Conservation (phyloP, 164 flowering plant species). For the Amborella trichopoda region DNA sequence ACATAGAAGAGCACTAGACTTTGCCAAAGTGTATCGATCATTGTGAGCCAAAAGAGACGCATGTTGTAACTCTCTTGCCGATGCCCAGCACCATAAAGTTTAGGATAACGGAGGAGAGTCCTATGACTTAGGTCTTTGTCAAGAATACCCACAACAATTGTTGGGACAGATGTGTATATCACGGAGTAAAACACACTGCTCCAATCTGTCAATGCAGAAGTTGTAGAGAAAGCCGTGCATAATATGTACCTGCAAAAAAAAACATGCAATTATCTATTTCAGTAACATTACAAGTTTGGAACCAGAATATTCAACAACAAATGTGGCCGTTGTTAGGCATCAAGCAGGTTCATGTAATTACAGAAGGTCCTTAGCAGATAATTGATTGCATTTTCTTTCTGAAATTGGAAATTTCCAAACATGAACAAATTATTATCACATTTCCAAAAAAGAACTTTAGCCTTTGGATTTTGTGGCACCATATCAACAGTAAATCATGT, state of each 20-base stretch:
- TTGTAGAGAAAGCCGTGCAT: slow-evolving; percentile 69
- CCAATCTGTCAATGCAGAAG: slow-evolving; percentile 90
- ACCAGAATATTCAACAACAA: too few species aligned
- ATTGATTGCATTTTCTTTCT: too few species aligned
- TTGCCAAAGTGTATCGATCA: slow-evolving; percentile 94
- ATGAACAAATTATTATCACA: too few species aligned
- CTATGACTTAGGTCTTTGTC: slow-evolving; percentile 77
- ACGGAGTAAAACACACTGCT: slow-evolving; percentile 85
- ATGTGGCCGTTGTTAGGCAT: too few species aligned
- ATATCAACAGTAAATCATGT: too few species aligned
- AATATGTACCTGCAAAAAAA: slow-evolving; percentile 56
- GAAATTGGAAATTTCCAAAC: too few species aligned
- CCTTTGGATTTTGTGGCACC: too few species aligned
- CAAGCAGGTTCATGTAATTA: too few species aligned
- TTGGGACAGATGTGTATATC: slow-evolving; percentile 81
- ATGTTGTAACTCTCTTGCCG: slow-evolving; percentile 80
- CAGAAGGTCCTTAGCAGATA: too few species aligned
- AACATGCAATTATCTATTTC: background rate
- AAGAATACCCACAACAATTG: slow-evolving; percentile 75
- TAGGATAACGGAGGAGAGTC: slow-evolving; percentile 64
- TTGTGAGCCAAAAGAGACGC: slow-evolving; percentile 75
- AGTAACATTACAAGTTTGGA: too few species aligned
- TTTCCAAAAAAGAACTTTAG: too few species aligned
- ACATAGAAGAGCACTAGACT: slow-evolving; percentile 77
- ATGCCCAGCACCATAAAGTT: slow-evolving; percentile 76